Conservation (phyloP, 2,329 filamentous ascomycete genomes). For the Daldinia eschscholtzii region DNA sequence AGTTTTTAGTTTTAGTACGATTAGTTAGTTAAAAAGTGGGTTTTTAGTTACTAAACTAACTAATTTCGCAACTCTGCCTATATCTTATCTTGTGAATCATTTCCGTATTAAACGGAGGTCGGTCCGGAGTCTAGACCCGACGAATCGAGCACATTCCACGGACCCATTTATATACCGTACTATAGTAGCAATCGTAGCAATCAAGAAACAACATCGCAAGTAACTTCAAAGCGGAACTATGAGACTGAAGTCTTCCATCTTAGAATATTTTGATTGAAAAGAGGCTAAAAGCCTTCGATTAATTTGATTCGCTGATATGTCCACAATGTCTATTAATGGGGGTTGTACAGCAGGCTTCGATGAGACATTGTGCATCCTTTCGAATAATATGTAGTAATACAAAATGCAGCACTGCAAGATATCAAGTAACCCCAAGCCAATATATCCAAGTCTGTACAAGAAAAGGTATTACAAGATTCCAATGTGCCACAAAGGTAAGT, state of each 20-base stretch:
- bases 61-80: too few relatives aligned
- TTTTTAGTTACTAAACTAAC: too few relatives aligned
- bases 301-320: neutral
- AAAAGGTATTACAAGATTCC: neutral
- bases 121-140: constrained; percentile 17
- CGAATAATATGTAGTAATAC: neutral
- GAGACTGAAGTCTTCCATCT: neutral
- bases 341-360: neutral
- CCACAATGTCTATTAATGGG: neutral
- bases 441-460: neutral
- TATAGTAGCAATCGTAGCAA: neutral
- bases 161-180: constrained; percentile 2
- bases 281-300: neutral
- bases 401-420: neutral
- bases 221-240: neutral
- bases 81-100: constrained; percentile 14
- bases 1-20: too few relatives aligned
- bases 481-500: neutral
- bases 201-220: neutral
- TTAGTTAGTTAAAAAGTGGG: too few relatives aligned
- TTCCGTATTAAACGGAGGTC: constrained; percentile 27
- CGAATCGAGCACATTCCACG: constrained; percentile 11
- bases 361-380: neutral
- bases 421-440: too few relatives aligned
- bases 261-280: neutral